phyloP scores from a whole-genome alignment of 495 filamentous ascomycete genomes.

The Massariosphaeria phaeospora region DNA sequence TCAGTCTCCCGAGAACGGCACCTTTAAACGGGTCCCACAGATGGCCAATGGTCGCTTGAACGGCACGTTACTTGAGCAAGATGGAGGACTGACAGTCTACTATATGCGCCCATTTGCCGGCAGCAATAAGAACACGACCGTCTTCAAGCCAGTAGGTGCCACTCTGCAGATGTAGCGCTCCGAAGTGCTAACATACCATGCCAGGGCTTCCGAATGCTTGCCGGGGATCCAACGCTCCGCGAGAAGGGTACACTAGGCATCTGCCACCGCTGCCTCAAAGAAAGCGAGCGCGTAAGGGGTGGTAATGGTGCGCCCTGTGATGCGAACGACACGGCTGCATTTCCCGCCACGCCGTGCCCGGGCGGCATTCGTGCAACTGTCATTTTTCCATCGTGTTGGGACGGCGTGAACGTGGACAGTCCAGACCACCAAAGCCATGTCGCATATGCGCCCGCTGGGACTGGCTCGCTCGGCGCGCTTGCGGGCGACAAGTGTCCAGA shows the following conservation, averaged over 20 bases:
- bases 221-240: constrained; percentile 21
- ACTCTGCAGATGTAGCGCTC: neutral
- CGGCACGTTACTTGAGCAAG: constrained; percentile 16
- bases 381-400: constrained; percentile 53
- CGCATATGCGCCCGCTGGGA: constrained; percentile 37
- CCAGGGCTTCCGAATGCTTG: constrained; percentile 35
- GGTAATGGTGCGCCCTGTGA: constrained; percentile 51
- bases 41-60: constrained; percentile 26
- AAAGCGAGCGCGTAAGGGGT: constrained; percentile 27
- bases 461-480: constrained; percentile 26
- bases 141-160: constrained; percentile 17
- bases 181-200: constrained; percentile 4
- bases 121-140: constrained; percentile 12
- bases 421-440: constrained; percentile 50
- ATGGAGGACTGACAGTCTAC: constrained; percentile 27
- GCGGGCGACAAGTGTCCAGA: constrained; percentile 43
- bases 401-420: constrained; percentile 50
- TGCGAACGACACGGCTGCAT: constrained; percentile 44
- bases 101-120: constrained; percentile 26
- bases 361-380: constrained; percentile 49
- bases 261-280: constrained; percentile 47
- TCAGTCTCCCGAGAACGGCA: constrained; percentile 23
- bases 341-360: constrained; percentile 43
- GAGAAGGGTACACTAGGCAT: constrained; percentile 35
- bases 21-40: constrained; percentile 25